Percentiles rank a stretch among this genome's conserved stretches.
Conservation (phyloP, 1,284 basidiomycete species). For the Heterobasidion parviporum region DNA sequence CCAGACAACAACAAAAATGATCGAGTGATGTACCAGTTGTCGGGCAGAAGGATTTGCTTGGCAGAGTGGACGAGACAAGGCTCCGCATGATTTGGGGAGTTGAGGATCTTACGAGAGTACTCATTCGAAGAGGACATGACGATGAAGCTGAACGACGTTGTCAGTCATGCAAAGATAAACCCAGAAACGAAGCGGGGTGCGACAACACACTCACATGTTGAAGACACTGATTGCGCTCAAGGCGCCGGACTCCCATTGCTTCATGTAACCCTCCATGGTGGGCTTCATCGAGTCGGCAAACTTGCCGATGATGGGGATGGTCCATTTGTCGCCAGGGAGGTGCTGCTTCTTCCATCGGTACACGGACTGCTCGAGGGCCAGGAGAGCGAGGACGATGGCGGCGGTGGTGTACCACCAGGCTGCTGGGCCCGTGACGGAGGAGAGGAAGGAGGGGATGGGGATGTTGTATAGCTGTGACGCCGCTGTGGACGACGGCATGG, state of each 20-base stretch:
- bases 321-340: conserved; percentile 84
- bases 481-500: conserved; percentile 34
- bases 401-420: conserved; percentile 62
- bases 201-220: conserved; percentile 69
- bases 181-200: background rate
- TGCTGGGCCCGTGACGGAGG: conserved; percentile 26
- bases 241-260: conserved; percentile 81
- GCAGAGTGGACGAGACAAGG: conserved; percentile 93
- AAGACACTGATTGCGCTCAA: conserved; percentile 88
- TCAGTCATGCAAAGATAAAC: conserved; percentile 3
- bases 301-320: conserved; percentile 91
- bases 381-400: conserved; percentile 54
- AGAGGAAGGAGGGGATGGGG: conserved; percentile 36
- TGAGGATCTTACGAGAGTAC: conserved; percentile 87
- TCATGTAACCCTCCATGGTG: conserved; percentile 83
- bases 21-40: conserved; percentile 73
- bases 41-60: conserved; percentile 78
- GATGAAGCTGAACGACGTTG: conserved; percentile 64
- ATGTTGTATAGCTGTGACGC: conserved; percentile 32
- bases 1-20: background rate
- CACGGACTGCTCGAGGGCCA: conserved; percentile 74
- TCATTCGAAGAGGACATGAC: conserved; percentile 93
- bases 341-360: conserved; percentile 84
- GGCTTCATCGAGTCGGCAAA: conserved; percentile 87
- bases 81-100: conserved; percentile 84